These are phyloP conservation scores for Lasiodiplodia hormozganensis DNA, from an alignment of 2,329 filamentous ascomycete species.

Conservation along the genomic window DNA sequence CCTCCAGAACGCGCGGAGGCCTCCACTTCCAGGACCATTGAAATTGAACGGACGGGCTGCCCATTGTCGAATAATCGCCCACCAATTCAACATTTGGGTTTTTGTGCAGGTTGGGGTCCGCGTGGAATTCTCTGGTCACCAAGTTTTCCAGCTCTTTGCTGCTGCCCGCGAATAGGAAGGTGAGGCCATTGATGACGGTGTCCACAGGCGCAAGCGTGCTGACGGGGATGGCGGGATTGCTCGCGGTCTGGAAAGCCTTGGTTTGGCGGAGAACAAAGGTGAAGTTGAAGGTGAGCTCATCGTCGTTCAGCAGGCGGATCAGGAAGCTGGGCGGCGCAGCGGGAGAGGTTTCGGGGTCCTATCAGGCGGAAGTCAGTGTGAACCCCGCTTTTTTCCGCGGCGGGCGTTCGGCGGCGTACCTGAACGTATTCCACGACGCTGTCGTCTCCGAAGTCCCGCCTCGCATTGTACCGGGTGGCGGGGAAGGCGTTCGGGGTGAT, in stretches of 20 bases:
- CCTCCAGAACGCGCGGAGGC: slow-evolving; percentile 81
- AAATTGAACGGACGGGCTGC: slow-evolving; percentile 84
- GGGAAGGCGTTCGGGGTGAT: slow-evolving; percentile 88
- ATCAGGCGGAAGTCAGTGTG: slow-evolving; percentile 31
- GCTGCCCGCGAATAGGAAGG: slow-evolving; percentile 88
- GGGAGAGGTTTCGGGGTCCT: slow-evolving; percentile 75
- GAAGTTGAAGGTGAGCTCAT: slow-evolving; percentile 92
- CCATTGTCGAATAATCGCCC: slow-evolving; percentile 86
- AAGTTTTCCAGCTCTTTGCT: slow-evolving; percentile 89
- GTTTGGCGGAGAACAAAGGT: slow-evolving; percentile 78
- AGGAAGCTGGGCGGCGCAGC: slow-evolving; percentile 72
- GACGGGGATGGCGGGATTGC: slow-evolving; percentile 46
- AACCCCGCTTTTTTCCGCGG: slow-evolving; percentile 29
- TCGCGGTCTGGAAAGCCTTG: slow-evolving; percentile 50
- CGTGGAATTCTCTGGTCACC: slow-evolving; percentile 93
- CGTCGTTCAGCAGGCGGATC: slow-evolving; percentile 85
- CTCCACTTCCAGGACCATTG: slow-evolving; percentile 98
- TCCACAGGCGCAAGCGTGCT: slow-evolving; percentile 55
- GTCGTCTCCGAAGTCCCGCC: slow-evolving; percentile 75
- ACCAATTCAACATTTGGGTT: slow-evolving; percentile 94
- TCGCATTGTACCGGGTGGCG: slow-evolving; percentile 76
- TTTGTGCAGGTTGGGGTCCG: slow-evolving; percentile 96
- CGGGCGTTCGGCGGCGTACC: slow-evolving; percentile 60
- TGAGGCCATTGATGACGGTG: slow-evolving; percentile 84
- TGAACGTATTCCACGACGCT: slow-evolving; percentile 88